Conservation (phyloP, 805 yeast species). For the Metschnikowia reukaufii region DNA sequence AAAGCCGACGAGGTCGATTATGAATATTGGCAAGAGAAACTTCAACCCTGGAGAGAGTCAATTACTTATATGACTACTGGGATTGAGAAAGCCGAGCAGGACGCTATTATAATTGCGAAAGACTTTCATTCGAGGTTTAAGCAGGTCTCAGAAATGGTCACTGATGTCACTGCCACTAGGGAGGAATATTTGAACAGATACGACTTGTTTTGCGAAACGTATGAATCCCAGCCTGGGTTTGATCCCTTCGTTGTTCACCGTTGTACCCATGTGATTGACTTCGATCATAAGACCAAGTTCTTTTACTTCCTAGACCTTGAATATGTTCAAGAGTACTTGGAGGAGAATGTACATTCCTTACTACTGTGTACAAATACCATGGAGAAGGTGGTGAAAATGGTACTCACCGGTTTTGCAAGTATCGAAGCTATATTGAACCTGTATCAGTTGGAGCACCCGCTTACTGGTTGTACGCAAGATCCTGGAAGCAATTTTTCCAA, state of each 20-base stretch:
- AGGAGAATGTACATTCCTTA: conserved; percentile 6
- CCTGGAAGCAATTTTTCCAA: no score
- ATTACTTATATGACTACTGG: conserved; percentile 2
- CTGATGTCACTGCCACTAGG: background rate
- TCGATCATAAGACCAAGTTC: conserved; percentile 1
- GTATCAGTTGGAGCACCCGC: background rate
- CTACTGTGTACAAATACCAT: background rate
- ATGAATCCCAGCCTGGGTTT: background rate
- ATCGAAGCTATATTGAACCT: background rate
- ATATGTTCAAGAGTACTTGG: background rate
- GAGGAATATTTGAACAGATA: background rate
- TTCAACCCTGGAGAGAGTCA: background rate
- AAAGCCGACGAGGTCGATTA: background rate
- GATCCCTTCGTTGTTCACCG: background rate
- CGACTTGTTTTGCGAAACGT: background rate
- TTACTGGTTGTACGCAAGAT: background rate
- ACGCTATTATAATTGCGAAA: background rate
- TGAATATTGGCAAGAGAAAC: background rate
- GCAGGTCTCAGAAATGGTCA: background rate
- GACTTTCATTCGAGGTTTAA: background rate
- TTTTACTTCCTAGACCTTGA: background rate
- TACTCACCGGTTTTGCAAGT: conserved; percentile 1
- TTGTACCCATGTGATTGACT: conserved; percentile 8
- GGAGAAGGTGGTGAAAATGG: background rate
- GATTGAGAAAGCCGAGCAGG: background rate